Conservation (phyloP, 768 basidiomycete genomes). For the Serendipita indica region DNA sequence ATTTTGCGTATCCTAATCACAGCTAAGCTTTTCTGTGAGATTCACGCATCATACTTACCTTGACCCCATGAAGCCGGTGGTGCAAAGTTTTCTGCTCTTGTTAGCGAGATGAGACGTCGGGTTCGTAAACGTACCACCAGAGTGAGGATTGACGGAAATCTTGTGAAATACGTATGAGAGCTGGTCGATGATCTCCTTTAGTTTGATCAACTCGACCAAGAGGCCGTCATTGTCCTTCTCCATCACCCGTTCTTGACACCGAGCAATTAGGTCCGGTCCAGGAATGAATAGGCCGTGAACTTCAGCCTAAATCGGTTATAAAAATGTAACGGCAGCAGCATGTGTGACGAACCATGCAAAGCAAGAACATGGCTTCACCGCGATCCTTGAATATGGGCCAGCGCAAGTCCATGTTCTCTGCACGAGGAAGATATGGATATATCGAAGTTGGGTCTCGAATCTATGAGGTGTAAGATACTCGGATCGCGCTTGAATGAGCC, state of each 20-base stretch:
- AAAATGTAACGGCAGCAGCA: neutral
- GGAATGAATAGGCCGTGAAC: neutral
- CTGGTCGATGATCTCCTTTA: neutral
- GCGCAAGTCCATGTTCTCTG: neutral
- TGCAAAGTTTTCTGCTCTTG: neutral
- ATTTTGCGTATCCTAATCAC: constrained; percentile 1
- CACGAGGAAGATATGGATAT: neutral
- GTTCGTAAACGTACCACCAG: neutral
- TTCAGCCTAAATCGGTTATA: neutral
- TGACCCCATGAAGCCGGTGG: neutral
- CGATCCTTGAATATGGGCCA: constrained; percentile 2
- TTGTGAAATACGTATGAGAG: constrained; percentile 1
- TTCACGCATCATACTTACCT: neutral
- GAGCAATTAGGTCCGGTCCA: neutral
- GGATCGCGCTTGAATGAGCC: neutral
- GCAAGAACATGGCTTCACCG: neutral
- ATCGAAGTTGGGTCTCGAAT: neutral
- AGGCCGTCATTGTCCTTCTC: neutral
- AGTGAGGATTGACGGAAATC: neutral
- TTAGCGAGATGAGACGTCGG: neutral
- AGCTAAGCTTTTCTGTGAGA: too few relatives aligned
- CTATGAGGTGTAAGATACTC: neutral
- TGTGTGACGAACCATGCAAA: neutral
- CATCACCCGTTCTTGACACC: constrained; percentile 1
- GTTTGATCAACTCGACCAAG: neutral